phyloP scores from a whole-genome alignment of 176 grass and related monocot species.

The Thinopyrum elongatum region DNA sequence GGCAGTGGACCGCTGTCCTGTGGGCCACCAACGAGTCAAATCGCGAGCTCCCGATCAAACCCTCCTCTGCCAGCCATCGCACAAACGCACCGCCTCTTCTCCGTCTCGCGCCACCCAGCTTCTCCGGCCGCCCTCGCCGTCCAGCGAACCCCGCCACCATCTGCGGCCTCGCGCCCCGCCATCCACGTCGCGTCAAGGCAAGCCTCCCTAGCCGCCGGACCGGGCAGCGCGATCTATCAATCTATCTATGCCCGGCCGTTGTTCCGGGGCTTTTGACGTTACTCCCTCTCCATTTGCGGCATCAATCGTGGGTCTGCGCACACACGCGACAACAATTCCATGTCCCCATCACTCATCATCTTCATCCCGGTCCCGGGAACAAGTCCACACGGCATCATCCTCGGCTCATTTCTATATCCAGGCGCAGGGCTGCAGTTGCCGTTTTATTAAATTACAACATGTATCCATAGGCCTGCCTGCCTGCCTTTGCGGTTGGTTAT shows the following conservation, averaged over 20 bases:
- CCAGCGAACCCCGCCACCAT: too few species aligned
- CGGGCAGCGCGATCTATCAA: too few species aligned
- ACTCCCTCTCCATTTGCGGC: not conserved
- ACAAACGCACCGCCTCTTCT: too few species aligned
- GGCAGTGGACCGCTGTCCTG: too few species aligned
- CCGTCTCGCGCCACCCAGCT: too few species aligned
- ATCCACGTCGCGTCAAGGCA: not conserved
- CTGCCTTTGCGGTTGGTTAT: not conserved
- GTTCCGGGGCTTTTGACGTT: not conserved
- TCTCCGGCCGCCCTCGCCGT: too few species aligned
- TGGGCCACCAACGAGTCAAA: too few species aligned
- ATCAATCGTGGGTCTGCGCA: not conserved
- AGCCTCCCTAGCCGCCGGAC: not conserved
- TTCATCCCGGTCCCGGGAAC: not conserved
- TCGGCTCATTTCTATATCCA: not conserved
- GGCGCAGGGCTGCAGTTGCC: not conserved
- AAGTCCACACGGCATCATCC: constrained; percentile 6
- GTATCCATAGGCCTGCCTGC: not conserved
- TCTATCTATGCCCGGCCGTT: not conserved
- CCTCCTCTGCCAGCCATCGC: too few species aligned
- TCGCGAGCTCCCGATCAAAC: too few species aligned
- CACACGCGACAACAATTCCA: not conserved
- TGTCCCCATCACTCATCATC: not conserved
- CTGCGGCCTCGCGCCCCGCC: too few species aligned
- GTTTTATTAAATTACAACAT: not conserved